A percentile compares a stretch with the other conserved stretches of the same genome.
Evolutionary conservation across 2,329 filamentous ascomycete genomes (phyloP).

Genomic region (Aphanocladium album): DNA sequence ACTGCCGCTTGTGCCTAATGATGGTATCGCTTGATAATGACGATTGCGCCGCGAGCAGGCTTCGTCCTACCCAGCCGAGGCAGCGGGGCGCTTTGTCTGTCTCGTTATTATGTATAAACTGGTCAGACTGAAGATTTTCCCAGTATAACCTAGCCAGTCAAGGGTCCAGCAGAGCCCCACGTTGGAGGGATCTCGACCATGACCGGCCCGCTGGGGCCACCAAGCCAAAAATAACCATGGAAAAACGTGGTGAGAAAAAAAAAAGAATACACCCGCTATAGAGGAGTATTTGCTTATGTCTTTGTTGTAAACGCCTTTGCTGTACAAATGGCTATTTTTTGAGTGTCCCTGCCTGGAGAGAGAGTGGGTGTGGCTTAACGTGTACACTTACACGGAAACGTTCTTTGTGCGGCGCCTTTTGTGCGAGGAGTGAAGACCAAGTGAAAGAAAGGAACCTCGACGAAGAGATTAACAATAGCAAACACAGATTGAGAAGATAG

Average conservation of each 20-base stretch:
- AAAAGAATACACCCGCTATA: neutral
- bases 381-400: conserved; percentile 2
- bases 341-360: neutral
- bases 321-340: neutral
- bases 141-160: neutral
- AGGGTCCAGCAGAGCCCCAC: conserved; percentile 6
- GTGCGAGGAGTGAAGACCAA: neutral
- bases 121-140: neutral
- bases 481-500: too few relatives aligned
- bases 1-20: too few relatives aligned
- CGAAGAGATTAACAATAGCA: neutral
- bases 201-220: neutral
- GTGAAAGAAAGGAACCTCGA: neutral
- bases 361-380: neutral
- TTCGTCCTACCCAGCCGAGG: too few relatives aligned
- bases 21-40: too few relatives aligned
- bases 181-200: conserved; percentile 4
- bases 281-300: neutral
- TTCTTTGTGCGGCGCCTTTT: neutral
- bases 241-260: neutral
- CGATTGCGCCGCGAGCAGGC: too few relatives aligned
- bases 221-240: neutral
- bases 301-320: neutral
- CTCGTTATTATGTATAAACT: too few relatives aligned
- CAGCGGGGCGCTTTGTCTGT: too few relatives aligned